A percentile compares a stretch with the other conserved stretches of the same genome.
These are phyloP conservation scores for Fusarium virguliforme DNA, from an alignment of 2,329 filamentous ascomycete species.

Conservation along the genomic window DNA sequence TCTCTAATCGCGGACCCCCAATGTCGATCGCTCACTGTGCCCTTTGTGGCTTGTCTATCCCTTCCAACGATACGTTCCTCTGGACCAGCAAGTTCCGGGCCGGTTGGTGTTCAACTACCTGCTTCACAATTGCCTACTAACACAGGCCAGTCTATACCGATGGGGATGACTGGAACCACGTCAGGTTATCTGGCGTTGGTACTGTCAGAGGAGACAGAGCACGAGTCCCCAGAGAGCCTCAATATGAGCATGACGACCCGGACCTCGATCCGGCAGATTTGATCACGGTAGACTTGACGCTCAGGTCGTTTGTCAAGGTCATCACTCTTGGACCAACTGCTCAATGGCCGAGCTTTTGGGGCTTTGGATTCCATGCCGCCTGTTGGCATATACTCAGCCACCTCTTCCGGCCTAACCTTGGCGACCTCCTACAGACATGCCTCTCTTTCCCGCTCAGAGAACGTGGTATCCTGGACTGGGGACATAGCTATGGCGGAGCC, in stretches of 20 bases:
- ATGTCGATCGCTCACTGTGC: neutral
- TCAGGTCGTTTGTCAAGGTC: neutral
- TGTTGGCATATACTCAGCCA: constrained; percentile 31
- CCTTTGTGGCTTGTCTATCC: neutral
- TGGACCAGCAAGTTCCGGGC: constrained; percentile 4
- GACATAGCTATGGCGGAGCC: constrained; percentile 28
- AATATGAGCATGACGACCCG: neutral
- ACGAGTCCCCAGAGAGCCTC: neutral
- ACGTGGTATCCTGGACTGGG: constrained; percentile 29
- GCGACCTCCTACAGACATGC: constrained; percentile 11
- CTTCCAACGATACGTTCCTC: neutral
- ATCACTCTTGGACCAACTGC: neutral
- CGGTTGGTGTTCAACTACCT: neutral
- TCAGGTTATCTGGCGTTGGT: neutral
- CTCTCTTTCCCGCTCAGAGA: constrained; percentile 27
- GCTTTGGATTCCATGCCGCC: constrained; percentile 29
- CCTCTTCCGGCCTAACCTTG: constrained; percentile 3
- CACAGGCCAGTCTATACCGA: neutral
- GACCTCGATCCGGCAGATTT: neutral
- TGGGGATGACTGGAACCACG: neutral
- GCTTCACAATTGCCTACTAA: neutral
- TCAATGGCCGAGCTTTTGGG: constrained; percentile 18
- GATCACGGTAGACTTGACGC: neutral
- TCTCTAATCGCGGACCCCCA: neutral
- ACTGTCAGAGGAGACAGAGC: neutral